Percentiles rank a stretch among this genome's conserved stretches.
Evolutionary conservation across 192 early-diverging fungal species (phyloP).

Genomic region (Gaertneriomyces semiglobifer): DNA sequence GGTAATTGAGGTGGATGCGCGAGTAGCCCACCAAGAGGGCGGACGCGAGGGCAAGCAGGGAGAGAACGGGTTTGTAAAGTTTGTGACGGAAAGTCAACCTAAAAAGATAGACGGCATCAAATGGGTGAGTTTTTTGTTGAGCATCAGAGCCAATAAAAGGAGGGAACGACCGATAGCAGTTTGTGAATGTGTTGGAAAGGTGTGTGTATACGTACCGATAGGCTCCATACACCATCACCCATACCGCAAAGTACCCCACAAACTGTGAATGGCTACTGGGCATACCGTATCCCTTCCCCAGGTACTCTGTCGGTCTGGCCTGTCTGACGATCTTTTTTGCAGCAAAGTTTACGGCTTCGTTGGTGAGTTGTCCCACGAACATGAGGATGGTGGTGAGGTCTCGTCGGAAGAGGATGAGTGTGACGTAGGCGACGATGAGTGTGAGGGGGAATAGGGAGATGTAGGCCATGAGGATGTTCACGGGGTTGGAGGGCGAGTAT

Average conservation of each 20-base stretch:
- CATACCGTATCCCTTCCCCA: conserved; percentile 79
- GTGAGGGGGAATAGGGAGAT: conserved; percentile 59
- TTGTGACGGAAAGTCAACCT: conserved; percentile 21
- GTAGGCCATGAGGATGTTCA: conserved; percentile 58
- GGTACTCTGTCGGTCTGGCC: conserved; percentile 63
- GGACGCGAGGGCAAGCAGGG: conserved; percentile 19
- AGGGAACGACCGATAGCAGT: too few species aligned
- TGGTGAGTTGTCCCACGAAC: conserved; percentile 66
- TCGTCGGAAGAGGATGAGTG: conserved; percentile 57
- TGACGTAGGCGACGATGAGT: conserved; percentile 66
- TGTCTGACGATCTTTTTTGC: conserved; percentile 61
- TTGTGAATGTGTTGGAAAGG: neutral
- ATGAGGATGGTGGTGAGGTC: conserved; percentile 58
- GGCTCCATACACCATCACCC: conserved; percentile 51
- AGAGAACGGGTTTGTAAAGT: conserved; percentile 41
- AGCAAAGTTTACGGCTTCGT: conserved; percentile 61
- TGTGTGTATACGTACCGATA: conserved; percentile 35
- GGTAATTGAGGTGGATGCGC: conserved; percentile 67
- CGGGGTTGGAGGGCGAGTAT: conserved; percentile 54
- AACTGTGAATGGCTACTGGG: conserved; percentile 80
- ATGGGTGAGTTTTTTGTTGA: neutral
- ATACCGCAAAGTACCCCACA: conserved; percentile 70
- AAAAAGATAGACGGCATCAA: neutral
- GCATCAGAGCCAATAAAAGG: too few species aligned
- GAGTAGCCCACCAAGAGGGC: conserved; percentile 50